Evolutionary conservation across 2,329 filamentous ascomycete species (phyloP).

Genomic region (Exophiala sideris): DNA sequence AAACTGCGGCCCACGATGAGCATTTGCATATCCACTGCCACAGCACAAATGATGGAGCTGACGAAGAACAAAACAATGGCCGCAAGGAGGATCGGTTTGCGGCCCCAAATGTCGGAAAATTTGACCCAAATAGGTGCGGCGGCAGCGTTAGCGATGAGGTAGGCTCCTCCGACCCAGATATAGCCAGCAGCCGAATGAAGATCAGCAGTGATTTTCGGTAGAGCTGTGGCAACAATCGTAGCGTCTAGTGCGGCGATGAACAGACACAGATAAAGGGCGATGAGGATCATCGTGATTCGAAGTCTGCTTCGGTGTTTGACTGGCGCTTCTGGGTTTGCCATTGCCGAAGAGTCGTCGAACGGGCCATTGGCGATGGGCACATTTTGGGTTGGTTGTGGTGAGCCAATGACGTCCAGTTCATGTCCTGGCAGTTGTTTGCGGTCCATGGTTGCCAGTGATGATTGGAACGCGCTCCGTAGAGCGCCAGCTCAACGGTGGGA

Average conservation of each 20-base stretch:
- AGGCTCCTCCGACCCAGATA: slow-evolving; percentile 74
- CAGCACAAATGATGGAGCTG: slow-evolving; percentile 50
- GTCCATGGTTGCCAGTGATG: not conserved
- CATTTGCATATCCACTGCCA: slow-evolving; percentile 47
- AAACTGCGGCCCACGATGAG: slow-evolving; percentile 53
- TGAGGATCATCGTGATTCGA: slow-evolving; percentile 26
- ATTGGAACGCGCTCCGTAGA: not conserved
- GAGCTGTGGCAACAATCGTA: slow-evolving; percentile 35
- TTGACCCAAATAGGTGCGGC: slow-evolving; percentile 69
- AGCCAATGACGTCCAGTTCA: slow-evolving; percentile 12
- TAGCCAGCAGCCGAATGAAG: slow-evolving; percentile 67
- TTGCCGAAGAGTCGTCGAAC: not conserved
- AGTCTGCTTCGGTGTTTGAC: slow-evolving; percentile 21
- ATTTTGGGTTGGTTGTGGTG: slow-evolving; percentile 1
- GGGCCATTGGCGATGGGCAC: slow-evolving; percentile 4
- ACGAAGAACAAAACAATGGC: slow-evolving; percentile 50
- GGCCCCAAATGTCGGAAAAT: slow-evolving; percentile 56
- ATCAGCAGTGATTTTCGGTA: slow-evolving; percentile 33
- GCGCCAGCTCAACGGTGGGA: not conserved
- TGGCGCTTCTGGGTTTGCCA: slow-evolving; percentile 30
- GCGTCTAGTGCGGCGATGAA: slow-evolving; percentile 32
- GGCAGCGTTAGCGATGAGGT: slow-evolving; percentile 66
- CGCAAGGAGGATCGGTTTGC: slow-evolving; percentile 52
- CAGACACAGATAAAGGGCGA: slow-evolving; percentile 29
- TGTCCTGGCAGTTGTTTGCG: not conserved